Evolutionary conservation across 139 green algal species (phyloP).

Genomic region (Chara braunii): DNA sequence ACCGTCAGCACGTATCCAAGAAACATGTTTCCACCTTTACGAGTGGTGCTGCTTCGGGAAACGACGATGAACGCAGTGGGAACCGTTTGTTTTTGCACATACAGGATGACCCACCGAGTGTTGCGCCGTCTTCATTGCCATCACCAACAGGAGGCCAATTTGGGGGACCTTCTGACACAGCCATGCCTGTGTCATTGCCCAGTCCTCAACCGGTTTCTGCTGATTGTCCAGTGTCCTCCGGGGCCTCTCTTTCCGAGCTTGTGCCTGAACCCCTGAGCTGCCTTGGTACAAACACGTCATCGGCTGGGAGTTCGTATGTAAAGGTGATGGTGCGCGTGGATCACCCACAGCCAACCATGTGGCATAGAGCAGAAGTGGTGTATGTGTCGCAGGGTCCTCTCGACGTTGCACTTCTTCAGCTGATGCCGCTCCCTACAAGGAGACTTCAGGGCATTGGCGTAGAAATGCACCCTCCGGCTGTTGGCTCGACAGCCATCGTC

Average conservation of each 20-base stretch:
- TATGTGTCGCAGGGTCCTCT: conserved; percentile 25
- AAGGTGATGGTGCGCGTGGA: neutral
- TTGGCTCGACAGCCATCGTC: conserved; percentile 13
- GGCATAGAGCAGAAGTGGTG: conserved; percentile 9
- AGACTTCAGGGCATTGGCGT: no score
- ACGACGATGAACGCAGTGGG: neutral
- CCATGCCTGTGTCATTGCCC: no score
- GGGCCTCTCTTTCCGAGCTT: neutral
- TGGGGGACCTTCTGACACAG: no score
- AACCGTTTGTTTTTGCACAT: no score
- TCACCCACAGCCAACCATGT: conserved; percentile 2
- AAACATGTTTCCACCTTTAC: neutral
- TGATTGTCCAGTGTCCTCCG: neutral
- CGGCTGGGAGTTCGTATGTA: neutral
- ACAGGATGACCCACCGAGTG: no score
- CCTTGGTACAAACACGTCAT: neutral
- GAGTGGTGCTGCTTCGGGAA: neutral
- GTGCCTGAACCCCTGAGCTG: neutral
- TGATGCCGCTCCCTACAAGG: no score
- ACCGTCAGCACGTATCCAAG: neutral
- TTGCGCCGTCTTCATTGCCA: no score
- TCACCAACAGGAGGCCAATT: no score
- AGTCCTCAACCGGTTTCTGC: neutral
- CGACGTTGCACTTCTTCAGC: conserved; percentile 17
- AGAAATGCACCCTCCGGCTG: conserved; percentile 3